Base-by-base conservation (phyloP, 441 rosid genomes). In the Gossypium aridum region DNA sequence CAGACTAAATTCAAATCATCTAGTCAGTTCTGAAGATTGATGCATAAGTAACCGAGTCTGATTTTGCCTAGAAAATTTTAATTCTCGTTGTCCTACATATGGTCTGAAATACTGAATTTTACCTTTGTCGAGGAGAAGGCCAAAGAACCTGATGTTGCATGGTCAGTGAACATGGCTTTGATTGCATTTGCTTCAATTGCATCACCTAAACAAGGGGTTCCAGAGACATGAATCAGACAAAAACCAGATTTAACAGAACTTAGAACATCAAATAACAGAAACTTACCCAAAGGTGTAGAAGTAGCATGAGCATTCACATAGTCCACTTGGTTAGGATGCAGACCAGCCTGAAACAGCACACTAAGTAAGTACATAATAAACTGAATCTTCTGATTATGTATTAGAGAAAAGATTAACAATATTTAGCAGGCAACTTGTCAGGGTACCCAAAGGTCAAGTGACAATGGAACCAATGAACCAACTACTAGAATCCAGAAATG, bases 51-150 rank as follows among this genome's bases (percentile, higher is more conserved):
- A 49, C 31, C 72, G 51, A 49, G 39, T 4, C 1, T n/a, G 34
- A 7, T 23, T 68, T 67, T 47, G 22, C 34, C 39, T 66, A 12
- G 17, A 43, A 66, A 1, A 1, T 12, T 43, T 20, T 20, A 66
- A 25, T 31, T 19, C 63, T 13, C 53, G 7, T 37, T 51, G 49
- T 4, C 3, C n/a, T 60, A 47, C 49, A 28, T 47, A 2, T 6
- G 53, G 68, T 20, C 57, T 7, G 25, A n/a, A 77, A 67, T 0
- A 55, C 6, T 61, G 16, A 72, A 75, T 43, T 70, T 75, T 85
- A 95, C 99, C 96, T 93, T 95, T 19, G 99, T 95, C 60, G 98
- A 95, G 72, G 99, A 95, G 70, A 95, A 79, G 62, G 91, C 97
- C 80, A 95, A 82, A 70, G 89, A 81, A 61, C 98, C 97, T 20